Percentiles rank a stretch among this genome's conserved stretches.
Conservation (phyloP, 495 filamentous ascomycete genomes). For the Achaetomiella virescens region DNA sequence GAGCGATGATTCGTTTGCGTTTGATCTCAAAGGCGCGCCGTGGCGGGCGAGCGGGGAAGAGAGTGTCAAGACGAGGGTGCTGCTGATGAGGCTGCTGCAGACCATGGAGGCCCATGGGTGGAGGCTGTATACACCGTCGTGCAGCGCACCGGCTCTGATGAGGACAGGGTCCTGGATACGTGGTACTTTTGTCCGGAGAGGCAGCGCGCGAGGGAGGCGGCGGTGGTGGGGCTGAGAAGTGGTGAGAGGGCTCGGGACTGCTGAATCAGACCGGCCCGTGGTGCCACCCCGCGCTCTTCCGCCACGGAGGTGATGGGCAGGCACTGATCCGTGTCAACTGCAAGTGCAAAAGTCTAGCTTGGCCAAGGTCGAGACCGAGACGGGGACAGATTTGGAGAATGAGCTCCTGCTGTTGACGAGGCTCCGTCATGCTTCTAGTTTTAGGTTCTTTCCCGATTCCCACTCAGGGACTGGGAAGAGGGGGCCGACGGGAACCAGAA, state of each 20-base stretch:
- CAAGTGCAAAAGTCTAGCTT: not conserved
- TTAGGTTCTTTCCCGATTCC: no score
- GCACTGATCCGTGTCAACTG: not conserved
- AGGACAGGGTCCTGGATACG: conserved; percentile 15
- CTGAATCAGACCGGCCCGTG: no score
- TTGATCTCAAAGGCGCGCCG: conserved; percentile 14
- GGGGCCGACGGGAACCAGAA: no score
- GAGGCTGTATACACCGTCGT: conserved; percentile 11
- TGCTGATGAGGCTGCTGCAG: conserved; percentile 16
- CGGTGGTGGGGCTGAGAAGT: not conserved
- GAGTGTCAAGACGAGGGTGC: conserved; percentile 9
- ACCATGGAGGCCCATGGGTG: conserved; percentile 15
- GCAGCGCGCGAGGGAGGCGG: not conserved
- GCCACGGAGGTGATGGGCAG: no score
- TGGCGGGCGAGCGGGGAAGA: conserved; percentile 9
- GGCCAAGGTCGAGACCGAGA: not conserved
- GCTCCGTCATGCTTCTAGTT: no score
- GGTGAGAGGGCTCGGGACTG: not conserved
- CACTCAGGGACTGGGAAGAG: no score
- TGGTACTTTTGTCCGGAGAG: conserved; percentile 17
- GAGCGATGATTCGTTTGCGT: conserved; percentile 17
- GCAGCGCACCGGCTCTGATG: conserved; percentile 16
- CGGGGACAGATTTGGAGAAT: no score
- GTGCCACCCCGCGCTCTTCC: no score
- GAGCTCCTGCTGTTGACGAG: no score